Base-by-base conservation (phyloP, 192 early-diverging fungal genomes). In the Gonapodya prolifera region DNA sequence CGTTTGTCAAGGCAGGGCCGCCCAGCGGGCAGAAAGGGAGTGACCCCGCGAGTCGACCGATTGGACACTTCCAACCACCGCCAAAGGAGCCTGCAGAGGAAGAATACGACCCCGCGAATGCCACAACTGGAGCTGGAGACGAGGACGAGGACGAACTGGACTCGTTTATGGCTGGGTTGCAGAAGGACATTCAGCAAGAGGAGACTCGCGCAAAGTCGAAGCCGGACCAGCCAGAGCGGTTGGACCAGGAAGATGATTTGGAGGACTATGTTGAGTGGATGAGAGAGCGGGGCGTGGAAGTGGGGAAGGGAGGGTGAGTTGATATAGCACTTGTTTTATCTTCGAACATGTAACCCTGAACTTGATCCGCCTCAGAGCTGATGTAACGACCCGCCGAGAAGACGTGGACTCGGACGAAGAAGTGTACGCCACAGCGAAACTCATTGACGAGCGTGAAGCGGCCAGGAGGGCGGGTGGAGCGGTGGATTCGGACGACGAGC, bases 81-180 rank as follows among this genome's bases (percentile, higher is more conserved):
- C n/a, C 45, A 78, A 35, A 34, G 70, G 71, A 69, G 2, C 8
- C 73, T n/a, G 33, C 29, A 30, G 35, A n/a, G 0, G 70, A 36
- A 32, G 34, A 31, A 23, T 34, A 71, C 2, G 28, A n/a, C 29
- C n/a, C 29, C 16, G 74, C 16, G 2, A 16, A 2, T 33, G 18
- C n/a, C 16, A 2, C 45, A n/a, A 1, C 1, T 28, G 77, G 34
- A 0, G 16, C 71, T 33, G 76, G 83, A 0, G 83, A 85, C 1
- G 87, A 89, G 1, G 88, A 90, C 8, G 87, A 87, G 30, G 93
- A 94, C 84, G 91, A 91, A 18, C 80, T 95, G 45, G 93, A 95
- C 76, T 92, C 92, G 23, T 95, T 94, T 81, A 95, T 95, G 93
- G 86, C 91, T 0, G 87, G 83, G 61, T 91, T 94, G 76, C 84